Evolutionary conservation across 352 stramenopile species (phyloP).

Genomic region (Phytophthora fragariaefolia): DNA sequence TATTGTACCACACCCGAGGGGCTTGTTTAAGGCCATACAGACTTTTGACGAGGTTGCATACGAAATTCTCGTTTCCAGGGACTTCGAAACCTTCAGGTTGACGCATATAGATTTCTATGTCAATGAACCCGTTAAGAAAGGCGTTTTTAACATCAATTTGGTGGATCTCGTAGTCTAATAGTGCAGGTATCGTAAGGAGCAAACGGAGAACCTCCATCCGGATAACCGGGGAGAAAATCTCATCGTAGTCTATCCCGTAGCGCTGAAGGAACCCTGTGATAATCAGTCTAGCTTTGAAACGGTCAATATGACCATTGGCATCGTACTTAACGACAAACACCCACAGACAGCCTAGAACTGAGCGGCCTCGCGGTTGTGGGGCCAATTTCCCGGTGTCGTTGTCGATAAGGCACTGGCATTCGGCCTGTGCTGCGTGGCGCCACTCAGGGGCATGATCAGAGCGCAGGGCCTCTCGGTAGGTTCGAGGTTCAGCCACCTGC

Average conservation of each 20-base stretch:
- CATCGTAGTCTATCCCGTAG: background rate
- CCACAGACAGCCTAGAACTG: background rate
- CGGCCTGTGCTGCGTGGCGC: background rate
- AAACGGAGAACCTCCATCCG: background rate
- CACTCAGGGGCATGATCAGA: background rate
- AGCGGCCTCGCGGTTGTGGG: background rate
- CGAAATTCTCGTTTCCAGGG: background rate
- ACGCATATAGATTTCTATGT: background rate
- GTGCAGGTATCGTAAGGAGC: background rate
- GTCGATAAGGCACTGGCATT: background rate
- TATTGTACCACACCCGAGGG: background rate
- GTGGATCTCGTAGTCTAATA: background rate
- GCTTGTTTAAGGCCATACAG: slow-evolving; percentile 1
- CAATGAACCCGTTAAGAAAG: background rate
- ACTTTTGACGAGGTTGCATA: background rate
- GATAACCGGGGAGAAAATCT: background rate
- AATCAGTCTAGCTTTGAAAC: background rate
- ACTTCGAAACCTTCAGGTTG: background rate
- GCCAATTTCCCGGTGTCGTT: background rate
- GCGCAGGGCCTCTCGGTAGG: background rate
- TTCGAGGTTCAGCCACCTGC: slow-evolving; percentile 2
- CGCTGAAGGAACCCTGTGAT: background rate
- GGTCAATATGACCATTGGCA: background rate
- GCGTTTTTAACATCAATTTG: background rate
- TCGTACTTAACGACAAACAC: background rate